Base-by-base conservation (phyloP, 208 protist species). In the Strigomonas culicis region DNA sequence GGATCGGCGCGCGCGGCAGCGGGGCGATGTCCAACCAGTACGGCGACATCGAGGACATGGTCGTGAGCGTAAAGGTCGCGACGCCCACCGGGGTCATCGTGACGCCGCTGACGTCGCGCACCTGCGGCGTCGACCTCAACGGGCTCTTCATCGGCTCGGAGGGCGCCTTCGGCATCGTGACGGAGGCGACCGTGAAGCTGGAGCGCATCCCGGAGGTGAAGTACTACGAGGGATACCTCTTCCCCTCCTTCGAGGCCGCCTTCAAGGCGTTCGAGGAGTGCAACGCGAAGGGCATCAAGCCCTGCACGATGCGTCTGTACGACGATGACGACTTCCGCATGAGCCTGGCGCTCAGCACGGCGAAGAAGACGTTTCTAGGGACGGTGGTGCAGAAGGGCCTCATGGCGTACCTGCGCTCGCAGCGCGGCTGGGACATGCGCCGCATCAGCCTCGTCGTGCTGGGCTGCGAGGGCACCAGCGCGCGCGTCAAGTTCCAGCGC, bases 1-100 rank as follows among this genome's bases (percentile, higher is more conserved):
- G 96, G 94, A 96, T 98, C 51, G 92, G 84, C 22, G 96, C 96
- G n/a, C 82, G 94, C 21, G 90, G 93, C 31, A 97, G 92, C 59
- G 96, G 96, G 50, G 94, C 95, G 61, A 96, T 98, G 84, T 97
- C 93, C n/a, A 98, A 97, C 71, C 80, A 90, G 63, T 98, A 98
- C 80, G 94, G 94, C 32, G 93, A 98, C 72, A 94, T 97, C 66
- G 93, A 98, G 68, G 76, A 97, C 27, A 97, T 98, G 84, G 73
- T 98, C 11, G 49, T 98, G n/a, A 53, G 85, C 13, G 69, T 98
- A 55, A 97, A 92, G 66, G 82, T 97, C 64, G 94, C 79, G 36
- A 98, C 96, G 17, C 93, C 96, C 10, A 93, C 80, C 1, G 96
- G 96, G 25, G 88, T 96, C 15, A 65, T 96, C 15, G 82, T 85